phyloP scores from a whole-genome alignment of 1,139 yeast species.

The Geotrichum aggregatum region DNA sequence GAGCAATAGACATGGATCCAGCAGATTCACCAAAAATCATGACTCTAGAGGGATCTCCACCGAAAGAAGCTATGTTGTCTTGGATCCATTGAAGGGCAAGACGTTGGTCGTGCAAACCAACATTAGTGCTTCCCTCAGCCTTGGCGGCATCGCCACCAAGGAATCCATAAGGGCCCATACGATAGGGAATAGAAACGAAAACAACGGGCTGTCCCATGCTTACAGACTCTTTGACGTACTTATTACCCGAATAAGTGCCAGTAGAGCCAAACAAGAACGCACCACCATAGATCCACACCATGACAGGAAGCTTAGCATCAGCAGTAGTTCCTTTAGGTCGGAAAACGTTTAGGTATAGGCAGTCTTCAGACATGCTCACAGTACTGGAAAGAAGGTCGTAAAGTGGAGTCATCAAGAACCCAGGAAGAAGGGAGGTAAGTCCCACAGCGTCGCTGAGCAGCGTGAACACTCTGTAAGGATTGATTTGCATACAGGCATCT shows the following conservation, averaged over 20 bases:
- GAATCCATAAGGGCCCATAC: conserved; percentile 36
- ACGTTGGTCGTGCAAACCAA: conserved; percentile 36
- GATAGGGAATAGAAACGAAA: conserved; percentile 30
- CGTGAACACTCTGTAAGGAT: conserved; percentile 5
- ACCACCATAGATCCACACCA: conserved; percentile 42
- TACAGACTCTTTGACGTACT: conserved; percentile 26
- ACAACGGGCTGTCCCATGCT: conserved; percentile 26
- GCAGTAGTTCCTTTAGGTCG: conserved; percentile 23
- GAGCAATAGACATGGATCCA: conserved; percentile 35
- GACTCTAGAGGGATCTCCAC: conserved; percentile 36
- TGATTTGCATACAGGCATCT: conserved; percentile 7
- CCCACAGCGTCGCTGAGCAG: not conserved
- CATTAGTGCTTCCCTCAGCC: conserved; percentile 25
- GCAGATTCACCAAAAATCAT: conserved; percentile 38
- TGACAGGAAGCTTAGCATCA: conserved; percentile 33
- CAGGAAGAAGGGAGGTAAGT: conserved; percentile 5
- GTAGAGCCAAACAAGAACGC: conserved; percentile 32
- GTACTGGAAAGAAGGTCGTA: conserved; percentile 5
- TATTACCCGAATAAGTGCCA: conserved; percentile 21
- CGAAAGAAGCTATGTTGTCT: conserved; percentile 34
- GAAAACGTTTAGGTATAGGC: conserved; percentile 27
- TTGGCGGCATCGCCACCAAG: conserved; percentile 27
- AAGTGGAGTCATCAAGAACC: not conserved
- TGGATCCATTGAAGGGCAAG: conserved; percentile 37
- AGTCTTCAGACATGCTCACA: conserved; percentile 27